phyloP scores from a whole-genome alignment of 1,284 basidiomycete species.

The Anthracocystis panici-leucophaei region DNA sequence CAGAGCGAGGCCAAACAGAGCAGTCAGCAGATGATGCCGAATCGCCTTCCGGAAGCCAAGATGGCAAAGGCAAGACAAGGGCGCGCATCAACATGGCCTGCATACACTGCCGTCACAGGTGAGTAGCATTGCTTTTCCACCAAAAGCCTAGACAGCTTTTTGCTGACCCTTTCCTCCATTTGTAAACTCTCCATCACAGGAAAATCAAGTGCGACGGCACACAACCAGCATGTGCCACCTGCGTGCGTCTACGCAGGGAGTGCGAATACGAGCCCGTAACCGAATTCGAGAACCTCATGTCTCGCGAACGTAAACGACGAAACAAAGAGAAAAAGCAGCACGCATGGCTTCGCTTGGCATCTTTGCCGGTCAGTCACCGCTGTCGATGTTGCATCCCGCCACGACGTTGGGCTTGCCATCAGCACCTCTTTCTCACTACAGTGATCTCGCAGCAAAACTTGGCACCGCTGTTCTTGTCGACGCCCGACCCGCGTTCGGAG shows the following conservation, averaged over 20 bases:
- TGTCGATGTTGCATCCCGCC: constrained; percentile 42
- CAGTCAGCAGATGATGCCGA: constrained; percentile 8
- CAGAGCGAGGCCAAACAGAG: constrained; percentile 17
- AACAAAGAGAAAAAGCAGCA: constrained; percentile 56
- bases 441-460: constrained; percentile 26
- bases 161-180: neutral
- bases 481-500: constrained; percentile 18
- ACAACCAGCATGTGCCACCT: constrained; percentile 60
- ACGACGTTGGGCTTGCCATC: constrained; percentile 27
- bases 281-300: constrained; percentile 61
- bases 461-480: constrained; percentile 24
- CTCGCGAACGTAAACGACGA: constrained; percentile 60
- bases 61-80: constrained; percentile 42
- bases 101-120: constrained; percentile 64
- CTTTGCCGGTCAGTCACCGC: constrained; percentile 44
- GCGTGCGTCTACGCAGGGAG: constrained; percentile 55
- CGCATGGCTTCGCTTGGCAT: constrained; percentile 42
- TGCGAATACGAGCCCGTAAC: constrained; percentile 65
- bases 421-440: constrained; percentile 25
- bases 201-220: constrained; percentile 65
- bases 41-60: constrained; percentile 38
- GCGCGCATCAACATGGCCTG: constrained; percentile 62
- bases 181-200: constrained; percentile 9
- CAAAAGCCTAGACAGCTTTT: neutral
- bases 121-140: constrained; percentile 1